Base-by-base conservation (phyloP, 1,284 basidiomycete genomes). In the Hortiboletus rubellus region DNA sequence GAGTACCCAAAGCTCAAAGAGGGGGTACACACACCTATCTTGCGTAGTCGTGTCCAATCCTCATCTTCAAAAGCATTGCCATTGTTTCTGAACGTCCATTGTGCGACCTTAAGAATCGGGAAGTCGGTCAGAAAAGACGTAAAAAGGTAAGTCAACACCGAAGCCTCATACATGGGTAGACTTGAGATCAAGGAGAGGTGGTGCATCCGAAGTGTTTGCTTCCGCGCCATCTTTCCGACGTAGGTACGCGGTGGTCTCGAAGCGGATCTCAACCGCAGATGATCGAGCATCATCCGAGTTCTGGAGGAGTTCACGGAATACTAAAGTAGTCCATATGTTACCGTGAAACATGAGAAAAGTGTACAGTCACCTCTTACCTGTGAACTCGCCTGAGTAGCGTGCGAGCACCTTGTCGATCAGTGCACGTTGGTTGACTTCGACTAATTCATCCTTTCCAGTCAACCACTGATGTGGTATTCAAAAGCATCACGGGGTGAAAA, bases 281-380 rank as follows among this genome's bases (percentile, higher is more conserved):
- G 94, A 90, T 42, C 86, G 87, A 1, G 94, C 95, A 75, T 98
- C 96, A 70, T 98, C 96, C 15, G 96, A 96, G 69, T 98, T 98
- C 77, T 98, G 82, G 0, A 98, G 77, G 11, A 98, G 84, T 71
- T 98, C 96, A 41, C 96, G 84, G 67, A 95, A 96, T 46, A 96
- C 92, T 83, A 54, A 31, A 12, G 9, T 33, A 15, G 5, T 46
- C 30, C 41, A 24, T 7, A 24, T 6, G 46, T 33, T 47, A 15
- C 30, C 5, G 9, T 8, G 1, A 4, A 40, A 40, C 1, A 11
- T 2, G 3, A 40, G 7, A n/a, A 52, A 36, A 7, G 7, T 15
- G 14, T 36, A 15, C 14, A 36, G 34, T 22, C 18, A 18, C 18
- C 17, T 24, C 63, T 53, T 61, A 83, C 86, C 84, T 6, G 94